Conservation (phyloP, 257 asterid genomes). For the Penstemon eatonii region DNA sequence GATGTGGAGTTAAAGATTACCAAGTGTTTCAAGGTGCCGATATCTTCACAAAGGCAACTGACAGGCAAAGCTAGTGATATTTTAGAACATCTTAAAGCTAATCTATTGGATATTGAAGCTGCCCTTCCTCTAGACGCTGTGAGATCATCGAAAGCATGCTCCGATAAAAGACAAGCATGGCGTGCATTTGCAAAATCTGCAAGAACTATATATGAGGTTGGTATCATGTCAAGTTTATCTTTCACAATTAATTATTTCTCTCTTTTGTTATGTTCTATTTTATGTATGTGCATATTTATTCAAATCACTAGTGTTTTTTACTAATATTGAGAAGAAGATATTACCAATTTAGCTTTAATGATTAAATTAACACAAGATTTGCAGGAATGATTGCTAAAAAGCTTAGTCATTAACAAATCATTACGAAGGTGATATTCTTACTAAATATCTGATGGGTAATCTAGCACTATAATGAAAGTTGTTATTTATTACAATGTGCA, state of each 20-base stretch:
- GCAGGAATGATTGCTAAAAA: no score
- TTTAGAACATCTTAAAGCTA: slow-evolving; percentile 24
- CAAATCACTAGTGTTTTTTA: no score
- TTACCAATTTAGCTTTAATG: no score
- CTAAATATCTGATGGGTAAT: no score
- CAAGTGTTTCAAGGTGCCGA: slow-evolving; percentile 13
- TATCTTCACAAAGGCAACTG: slow-evolving; percentile 14
- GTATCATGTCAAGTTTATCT: not conserved
- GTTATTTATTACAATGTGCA: no score
- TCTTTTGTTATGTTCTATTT: not conserved
- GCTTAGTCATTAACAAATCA: no score
- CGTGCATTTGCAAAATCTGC: slow-evolving; percentile 24
- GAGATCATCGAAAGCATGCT: not conserved
- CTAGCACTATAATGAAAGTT: no score
- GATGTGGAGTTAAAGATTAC: not conserved
- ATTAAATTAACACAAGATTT: no score
- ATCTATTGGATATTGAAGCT: slow-evolving; percentile 31
- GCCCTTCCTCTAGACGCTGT: slow-evolving; percentile 7
- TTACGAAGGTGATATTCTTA: no score
- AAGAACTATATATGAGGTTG: slow-evolving; percentile 28
- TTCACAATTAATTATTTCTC: not conserved
- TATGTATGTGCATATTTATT: not conserved
- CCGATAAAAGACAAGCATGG: slow-evolving; percentile 22
- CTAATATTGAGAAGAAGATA: no score
- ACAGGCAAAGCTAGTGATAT: not conserved